phyloP scores from a whole-genome alignment of 148 eudicot species.

The Vaccinium vitisidaea region DNA sequence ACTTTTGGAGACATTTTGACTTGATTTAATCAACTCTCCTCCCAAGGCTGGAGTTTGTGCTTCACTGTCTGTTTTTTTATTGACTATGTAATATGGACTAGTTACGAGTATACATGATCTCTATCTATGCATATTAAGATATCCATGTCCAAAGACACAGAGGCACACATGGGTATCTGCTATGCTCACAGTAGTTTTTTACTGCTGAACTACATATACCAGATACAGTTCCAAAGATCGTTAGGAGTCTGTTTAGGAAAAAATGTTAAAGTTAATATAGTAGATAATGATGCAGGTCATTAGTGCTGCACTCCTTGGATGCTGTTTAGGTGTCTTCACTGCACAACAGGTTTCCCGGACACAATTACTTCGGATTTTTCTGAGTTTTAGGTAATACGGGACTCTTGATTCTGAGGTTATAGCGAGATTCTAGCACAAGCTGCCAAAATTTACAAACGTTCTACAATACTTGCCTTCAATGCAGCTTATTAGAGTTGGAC shows the following conservation, averaged over 20 bases:
- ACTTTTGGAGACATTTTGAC: neutral
- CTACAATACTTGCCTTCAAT: neutral
- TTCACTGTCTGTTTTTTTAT: neutral
- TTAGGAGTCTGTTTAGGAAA: neutral
- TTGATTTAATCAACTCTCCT: neutral
- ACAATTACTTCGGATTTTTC: neutral
- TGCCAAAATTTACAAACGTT: neutral
- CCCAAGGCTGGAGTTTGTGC: neutral
- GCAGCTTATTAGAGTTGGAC: neutral
- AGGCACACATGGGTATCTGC: neutral
- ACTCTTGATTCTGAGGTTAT: neutral
- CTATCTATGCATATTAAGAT: neutral
- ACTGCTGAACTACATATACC: neutral
- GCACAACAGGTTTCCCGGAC: neutral
- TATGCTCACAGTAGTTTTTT: neutral
- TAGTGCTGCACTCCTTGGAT: neutral
- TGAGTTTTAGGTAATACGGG: neutral
- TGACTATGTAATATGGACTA: neutral
- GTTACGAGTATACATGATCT: neutral
- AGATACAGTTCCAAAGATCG: neutral
- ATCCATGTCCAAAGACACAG: neutral
- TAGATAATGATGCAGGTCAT: neutral
- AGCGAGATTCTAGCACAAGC: neutral
- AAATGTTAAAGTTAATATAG: neutral
- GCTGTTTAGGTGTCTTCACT: neutral